A percentile compares a stretch with the other conserved stretches of the same genome.
These are phyloP conservation scores for Phytophthora tentaculata DNA, from an alignment of 352 stramenopile species.

Conservation along the genomic window DNA sequence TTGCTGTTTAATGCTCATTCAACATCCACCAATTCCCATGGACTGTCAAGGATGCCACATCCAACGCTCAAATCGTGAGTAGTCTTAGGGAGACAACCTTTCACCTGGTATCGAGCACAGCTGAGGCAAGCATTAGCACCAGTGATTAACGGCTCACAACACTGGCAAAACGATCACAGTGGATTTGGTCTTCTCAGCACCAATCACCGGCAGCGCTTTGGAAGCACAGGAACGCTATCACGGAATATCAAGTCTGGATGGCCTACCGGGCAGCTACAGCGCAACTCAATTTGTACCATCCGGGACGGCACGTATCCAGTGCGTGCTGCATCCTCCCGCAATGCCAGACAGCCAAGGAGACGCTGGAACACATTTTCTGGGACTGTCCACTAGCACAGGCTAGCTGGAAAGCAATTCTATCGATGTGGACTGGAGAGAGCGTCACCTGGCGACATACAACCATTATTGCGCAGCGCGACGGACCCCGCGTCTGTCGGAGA, in stretches of 20 bases:
- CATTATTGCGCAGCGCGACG: background rate
- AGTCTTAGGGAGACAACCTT: background rate
- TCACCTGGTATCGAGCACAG: background rate
- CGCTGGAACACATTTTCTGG: background rate
- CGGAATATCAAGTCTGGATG: conserved; percentile 1
- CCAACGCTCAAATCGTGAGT: background rate
- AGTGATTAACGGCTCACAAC: background rate
- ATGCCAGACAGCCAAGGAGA: background rate
- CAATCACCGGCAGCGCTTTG: background rate
- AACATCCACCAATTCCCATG: background rate
- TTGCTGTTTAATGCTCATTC: background rate
- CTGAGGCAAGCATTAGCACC: background rate
- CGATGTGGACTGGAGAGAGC: background rate
- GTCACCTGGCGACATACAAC: background rate
- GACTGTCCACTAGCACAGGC: background rate
- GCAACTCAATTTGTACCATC: conserved; percentile 2
- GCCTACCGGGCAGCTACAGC: background rate
- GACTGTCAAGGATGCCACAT: background rate
- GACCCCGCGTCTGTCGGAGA: background rate
- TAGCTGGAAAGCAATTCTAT: background rate
- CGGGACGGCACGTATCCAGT: background rate
- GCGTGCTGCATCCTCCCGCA: background rate
- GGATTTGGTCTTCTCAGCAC: background rate
- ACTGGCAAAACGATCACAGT: background rate
- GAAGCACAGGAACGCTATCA: background rate